These are phyloP conservation scores for Neocucurbitaria cava DNA, from an alignment of 2,329 filamentous ascomycete genomes.

Conservation along the genomic window DNA sequence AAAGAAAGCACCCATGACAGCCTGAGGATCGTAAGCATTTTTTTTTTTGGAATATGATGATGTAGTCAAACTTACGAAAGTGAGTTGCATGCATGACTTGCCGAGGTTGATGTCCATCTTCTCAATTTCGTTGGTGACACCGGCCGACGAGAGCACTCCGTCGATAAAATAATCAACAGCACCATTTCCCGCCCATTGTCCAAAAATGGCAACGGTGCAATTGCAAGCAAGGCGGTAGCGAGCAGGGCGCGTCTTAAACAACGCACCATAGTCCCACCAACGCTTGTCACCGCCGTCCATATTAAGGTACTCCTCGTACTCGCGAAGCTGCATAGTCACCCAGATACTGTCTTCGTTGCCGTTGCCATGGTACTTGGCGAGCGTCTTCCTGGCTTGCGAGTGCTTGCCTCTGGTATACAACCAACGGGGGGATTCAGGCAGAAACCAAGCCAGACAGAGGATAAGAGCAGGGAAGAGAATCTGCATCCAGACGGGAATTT, in stretches of 20 bases:
- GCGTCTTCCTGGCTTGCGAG: constrained; percentile 60
- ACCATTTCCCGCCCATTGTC: constrained; percentile 52
- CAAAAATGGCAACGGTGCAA: constrained; percentile 60
- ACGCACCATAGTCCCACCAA: constrained; percentile 64
- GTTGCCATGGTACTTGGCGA: constrained; percentile 63
- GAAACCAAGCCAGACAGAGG: constrained; percentile 55
- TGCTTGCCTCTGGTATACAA: constrained; percentile 60
- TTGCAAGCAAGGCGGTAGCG: constrained; percentile 60
- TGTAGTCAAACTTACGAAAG: constrained; percentile 25
- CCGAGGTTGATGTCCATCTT: constrained; percentile 49
- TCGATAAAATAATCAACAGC: constrained; percentile 43
- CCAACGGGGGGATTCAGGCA: constrained; percentile 68
- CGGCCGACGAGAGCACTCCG: constrained; percentile 45
- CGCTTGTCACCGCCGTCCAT: constrained; percentile 62
- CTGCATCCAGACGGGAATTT: constrained; percentile 36
- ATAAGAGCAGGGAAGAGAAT: constrained; percentile 48
- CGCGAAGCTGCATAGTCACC: constrained; percentile 41
- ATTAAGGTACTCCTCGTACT: constrained; percentile 59
- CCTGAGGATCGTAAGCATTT: constrained; percentile 13
- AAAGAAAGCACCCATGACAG: constrained; percentile 43
- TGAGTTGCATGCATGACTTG: constrained; percentile 42
- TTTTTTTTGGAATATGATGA: too few species aligned
- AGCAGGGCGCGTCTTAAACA: constrained; percentile 57
- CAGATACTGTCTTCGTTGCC: constrained; percentile 49
- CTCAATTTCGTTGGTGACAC: constrained; percentile 38